phyloP scores from a whole-genome alignment of 768 basidiomycete species.

The Hygrocybe coccinea region DNA sequence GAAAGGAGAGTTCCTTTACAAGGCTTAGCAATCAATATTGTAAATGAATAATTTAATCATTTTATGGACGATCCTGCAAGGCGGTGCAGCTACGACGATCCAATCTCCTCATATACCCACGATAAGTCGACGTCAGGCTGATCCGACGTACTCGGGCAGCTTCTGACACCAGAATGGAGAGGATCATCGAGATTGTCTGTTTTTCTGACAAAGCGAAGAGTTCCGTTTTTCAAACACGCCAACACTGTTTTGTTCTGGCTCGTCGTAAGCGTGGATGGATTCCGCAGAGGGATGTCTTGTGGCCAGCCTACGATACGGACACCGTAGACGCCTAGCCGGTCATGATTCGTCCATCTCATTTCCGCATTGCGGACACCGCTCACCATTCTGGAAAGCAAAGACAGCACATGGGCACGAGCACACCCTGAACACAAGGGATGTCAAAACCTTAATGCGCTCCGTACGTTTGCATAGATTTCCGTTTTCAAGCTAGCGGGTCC shows the following conservation, averaged over 20 bases:
- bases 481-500: constrained; percentile 42
- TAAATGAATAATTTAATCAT: no score
- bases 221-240: constrained; percentile 45
- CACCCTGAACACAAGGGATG: constrained; percentile 8
- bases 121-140: constrained; percentile 29
- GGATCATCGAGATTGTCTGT: not conserved
- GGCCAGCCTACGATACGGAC: constrained; percentile 66
- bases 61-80: no score
- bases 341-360: constrained; percentile 73
- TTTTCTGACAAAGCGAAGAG: constrained; percentile 43
- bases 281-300: constrained; percentile 48
- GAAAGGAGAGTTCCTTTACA: constrained; percentile 13
- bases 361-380: constrained; percentile 62
- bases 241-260: constrained; percentile 52
- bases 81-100: no score
- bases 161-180: not conserved
- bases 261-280: constrained; percentile 55
- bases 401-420: not conserved
- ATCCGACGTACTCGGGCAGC: no score
- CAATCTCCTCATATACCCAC: constrained; percentile 41
- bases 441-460: constrained; percentile 49
- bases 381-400: constrained; percentile 35
- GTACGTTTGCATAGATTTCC: constrained; percentile 52
- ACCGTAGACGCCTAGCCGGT: constrained; percentile 50
- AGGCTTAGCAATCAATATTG: not conserved